Percentiles rank a stretch among this genome's conserved stretches.
phyloP scores from a whole-genome alignment of 345 rosid species.

The Populus deltoides region DNA sequence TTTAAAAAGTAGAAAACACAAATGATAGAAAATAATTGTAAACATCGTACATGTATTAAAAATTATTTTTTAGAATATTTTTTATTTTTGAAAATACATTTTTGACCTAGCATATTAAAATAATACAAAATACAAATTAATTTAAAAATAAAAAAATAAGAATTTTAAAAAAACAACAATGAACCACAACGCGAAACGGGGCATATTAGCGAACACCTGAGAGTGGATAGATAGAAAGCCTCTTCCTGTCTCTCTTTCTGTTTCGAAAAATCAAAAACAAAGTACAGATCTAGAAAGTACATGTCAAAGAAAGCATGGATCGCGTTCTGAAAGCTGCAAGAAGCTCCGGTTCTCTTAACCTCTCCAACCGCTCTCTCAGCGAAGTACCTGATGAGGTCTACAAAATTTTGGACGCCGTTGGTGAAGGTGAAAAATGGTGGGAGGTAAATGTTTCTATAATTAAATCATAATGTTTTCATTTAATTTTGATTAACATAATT shows the following conservation, averaged over 20 bases:
- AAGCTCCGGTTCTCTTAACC: conserved; percentile 85
- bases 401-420: conserved; percentile 49
- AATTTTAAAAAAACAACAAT: too few relatives aligned
- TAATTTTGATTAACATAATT: not conserved
- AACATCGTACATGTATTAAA: too few relatives aligned
- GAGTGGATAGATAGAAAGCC: too few relatives aligned
- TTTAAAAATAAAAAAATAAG: too few relatives aligned
- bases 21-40: too few relatives aligned
- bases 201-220: too few relatives aligned
- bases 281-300: not conserved
- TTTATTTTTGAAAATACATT: too few relatives aligned
- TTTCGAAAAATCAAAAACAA: not conserved
- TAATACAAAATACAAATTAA: too few relatives aligned
- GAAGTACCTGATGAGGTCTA: conserved; percentile 81
- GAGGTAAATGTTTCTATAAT: conserved; percentile 47
- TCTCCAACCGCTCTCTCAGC: conserved; percentile 89
- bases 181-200: too few relatives aligned
- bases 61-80: too few relatives aligned
- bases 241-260: not conserved
- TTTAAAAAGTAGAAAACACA: too few relatives aligned
- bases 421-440: conserved; percentile 94
- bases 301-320: conserved; percentile 45
- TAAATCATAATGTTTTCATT: not conserved
- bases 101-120: too few relatives aligned
- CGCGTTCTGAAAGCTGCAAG: conserved; percentile 80